Evolutionary conservation across 805 yeast genomes (phyloP), one percentile per base, ranked within the genome.

Genomic region (Diddensiella transvaalensis): DNA sequence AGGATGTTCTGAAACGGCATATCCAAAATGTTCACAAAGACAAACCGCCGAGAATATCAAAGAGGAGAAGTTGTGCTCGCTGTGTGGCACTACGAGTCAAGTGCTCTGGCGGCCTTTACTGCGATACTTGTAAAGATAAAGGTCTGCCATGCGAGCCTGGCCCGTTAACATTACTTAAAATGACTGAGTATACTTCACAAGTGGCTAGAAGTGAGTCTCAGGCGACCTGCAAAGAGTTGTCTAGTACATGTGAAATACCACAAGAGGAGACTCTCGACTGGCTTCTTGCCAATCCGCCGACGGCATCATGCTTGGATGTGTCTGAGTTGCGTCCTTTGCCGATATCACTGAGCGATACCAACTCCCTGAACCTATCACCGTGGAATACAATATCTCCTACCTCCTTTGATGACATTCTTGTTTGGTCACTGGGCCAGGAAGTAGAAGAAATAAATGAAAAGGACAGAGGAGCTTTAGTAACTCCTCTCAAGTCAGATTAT

Each of bases 1-100:
- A 42, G 36, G 46, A 42, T 18, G 36, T 42, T 18, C 18, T 42
- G 29, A 42, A 42, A 30, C 6, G 46, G 19, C 46, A 42, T 22
- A 42, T 42, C 8, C 22, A 22, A 33, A 42, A 42, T 15, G 40
- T 42, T 3, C 46, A 42, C 26, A 42, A 42, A n/a, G 39, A 17
- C 11, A 42, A 30, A 22, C 40, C 40, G 11, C 46, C 46, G 13
- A 42, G 26, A 33, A 22, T n/a, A n/a, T 30, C 40, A 6, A 30
- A 22, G 29, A 15, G 46, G n/a, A 17, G 19, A 33, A 42, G 40
- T 19, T 42, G 46, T 15, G 21, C 40, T 18, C 46, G 46, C 13
- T 42, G 46, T 22, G 46, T 32, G 11, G 39, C 46, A 3, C 24
- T 32, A 3, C 38, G 39, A 5, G 32, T 30, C 11, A 42, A 42